Evolutionary conservation across 1,284 basidiomycete species (phyloP).

Genomic region (Tilletia indica): DNA sequence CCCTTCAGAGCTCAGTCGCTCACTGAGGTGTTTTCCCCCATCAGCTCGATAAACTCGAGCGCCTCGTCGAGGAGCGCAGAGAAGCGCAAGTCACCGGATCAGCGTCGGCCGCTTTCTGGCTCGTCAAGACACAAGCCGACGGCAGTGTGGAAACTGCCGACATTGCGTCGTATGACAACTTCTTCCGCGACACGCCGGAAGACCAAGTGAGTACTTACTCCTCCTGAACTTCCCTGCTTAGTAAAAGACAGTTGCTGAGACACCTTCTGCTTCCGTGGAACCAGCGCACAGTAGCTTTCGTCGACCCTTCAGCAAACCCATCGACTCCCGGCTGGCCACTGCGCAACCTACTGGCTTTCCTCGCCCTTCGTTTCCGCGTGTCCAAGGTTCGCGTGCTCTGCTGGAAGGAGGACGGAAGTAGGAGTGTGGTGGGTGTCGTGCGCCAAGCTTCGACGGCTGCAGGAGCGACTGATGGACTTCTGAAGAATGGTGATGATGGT

Average conservation of each 20-base stretch:
- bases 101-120: constrained; percentile 31
- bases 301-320: constrained; percentile 79
- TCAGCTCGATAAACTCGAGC: neutral
- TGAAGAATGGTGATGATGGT: neutral
- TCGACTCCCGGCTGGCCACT: constrained; percentile 88
- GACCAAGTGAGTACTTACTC: constrained; percentile 31
- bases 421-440: neutral
- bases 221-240: too few species aligned
- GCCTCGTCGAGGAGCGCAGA: neutral
- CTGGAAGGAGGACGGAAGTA: constrained; percentile 44
- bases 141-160: constrained; percentile 17
- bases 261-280: neutral
- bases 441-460: neutral
- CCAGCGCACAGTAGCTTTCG: constrained; percentile 60
- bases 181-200: constrained; percentile 61
- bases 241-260: neutral
- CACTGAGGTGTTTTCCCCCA: neutral
- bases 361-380: constrained; percentile 47
- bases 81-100: constrained; percentile 1
- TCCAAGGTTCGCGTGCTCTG: constrained; percentile 60
- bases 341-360: constrained; percentile 80
- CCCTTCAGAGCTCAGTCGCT: neutral
- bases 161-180: constrained; percentile 43
- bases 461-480: neutral
- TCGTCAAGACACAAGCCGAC: constrained; percentile 21